A percentile compares a stretch with the other conserved stretches of the same genome.
phyloP scores from a whole-genome alignment of 1,284 basidiomycete genomes.

The Puccinia polysora region DNA sequence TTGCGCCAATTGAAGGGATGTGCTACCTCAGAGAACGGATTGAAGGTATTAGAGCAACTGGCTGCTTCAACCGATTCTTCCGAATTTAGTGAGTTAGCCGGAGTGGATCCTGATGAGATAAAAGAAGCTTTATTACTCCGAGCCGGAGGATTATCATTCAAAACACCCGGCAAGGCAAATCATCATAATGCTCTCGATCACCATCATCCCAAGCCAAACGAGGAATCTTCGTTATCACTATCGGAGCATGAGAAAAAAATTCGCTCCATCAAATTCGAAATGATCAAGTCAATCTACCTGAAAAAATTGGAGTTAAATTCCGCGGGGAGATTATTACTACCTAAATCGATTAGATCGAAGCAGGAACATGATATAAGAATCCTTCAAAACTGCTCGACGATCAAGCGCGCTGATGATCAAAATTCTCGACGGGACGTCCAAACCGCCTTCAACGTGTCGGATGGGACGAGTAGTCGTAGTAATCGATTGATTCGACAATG shows the following conservation, averaged over 20 bases:
- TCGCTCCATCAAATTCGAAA: constrained; percentile 35
- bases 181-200: background rate
- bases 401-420: background rate
- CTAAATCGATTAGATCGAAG: constrained; percentile 26
- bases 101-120: constrained; percentile 20
- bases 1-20: constrained; percentile 39
- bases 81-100: constrained; percentile 3
- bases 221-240: background rate
- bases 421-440: background rate
- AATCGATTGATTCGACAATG: constrained; percentile 29
- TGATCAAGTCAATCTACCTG: constrained; percentile 42
- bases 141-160: constrained; percentile 36
- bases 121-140: constrained; percentile 32
- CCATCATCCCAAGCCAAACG: background rate
- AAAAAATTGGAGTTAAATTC: constrained; percentile 38
- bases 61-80: background rate
- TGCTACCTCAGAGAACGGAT: constrained; percentile 26
- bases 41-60: constrained; percentile 22
- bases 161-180: constrained; percentile 2
- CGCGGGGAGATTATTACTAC: constrained; percentile 23
- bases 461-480: constrained; percentile 1
- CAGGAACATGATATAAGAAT: constrained; percentile 33
- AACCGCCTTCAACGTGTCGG: background rate
- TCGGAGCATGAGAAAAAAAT: constrained; percentile 34
- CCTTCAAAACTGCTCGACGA: background rate